Base-by-base conservation (phyloP, 345 rosid species). In the Excoecaria cochinchinensis region DNA sequence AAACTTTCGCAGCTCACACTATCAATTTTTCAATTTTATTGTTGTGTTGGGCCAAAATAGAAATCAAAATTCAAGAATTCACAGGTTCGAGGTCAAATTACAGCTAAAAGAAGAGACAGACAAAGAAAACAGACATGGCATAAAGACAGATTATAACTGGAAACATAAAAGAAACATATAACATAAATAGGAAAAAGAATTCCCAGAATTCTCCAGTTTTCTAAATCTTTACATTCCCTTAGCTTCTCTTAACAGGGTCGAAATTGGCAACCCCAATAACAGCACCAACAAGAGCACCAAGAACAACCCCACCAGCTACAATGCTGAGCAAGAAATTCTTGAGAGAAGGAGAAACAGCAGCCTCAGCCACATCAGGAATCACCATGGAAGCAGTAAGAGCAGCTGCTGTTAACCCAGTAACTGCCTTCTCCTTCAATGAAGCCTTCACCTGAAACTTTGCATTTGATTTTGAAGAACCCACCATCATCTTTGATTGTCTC, bases 301-400 rank as follows among this genome's bases (percentile, higher is more conserved):
- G 86, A 67, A 94, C 93, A 17, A 86, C 82, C 5, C 96, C 96
- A 52, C 97, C 97, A 1, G 97, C 92, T 8, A 59, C 87, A 74
- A 92, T 89, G 83, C 98, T 94, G 70, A 90, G 92, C 93, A 94
- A 86, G 89, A 92, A 94, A 87, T 92, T 94, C 83, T 92, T 89
- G 80, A 92, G 97, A 24, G 98, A 94, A 38, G 97, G 97, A 63
- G 93, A 81, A 71, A 89, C 6, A 1, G 96, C 96, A 1, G 97
- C 97, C 78, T 88, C 91, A 16, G 97, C 98, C 9, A 88, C 87
- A 55, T 90, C 89, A 0, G 96, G 96, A 71, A 92, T 79, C 63
- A 90, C 78, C 96, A 92, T 91, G 2, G 97, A 87, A 72, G 92
- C 89, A 24, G 93, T 85, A 68, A 92, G 80, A 36, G 91, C 93